phyloP scores from a whole-genome alignment of 108 stramenopile species.

The Skeletonema grethae region DNA sequence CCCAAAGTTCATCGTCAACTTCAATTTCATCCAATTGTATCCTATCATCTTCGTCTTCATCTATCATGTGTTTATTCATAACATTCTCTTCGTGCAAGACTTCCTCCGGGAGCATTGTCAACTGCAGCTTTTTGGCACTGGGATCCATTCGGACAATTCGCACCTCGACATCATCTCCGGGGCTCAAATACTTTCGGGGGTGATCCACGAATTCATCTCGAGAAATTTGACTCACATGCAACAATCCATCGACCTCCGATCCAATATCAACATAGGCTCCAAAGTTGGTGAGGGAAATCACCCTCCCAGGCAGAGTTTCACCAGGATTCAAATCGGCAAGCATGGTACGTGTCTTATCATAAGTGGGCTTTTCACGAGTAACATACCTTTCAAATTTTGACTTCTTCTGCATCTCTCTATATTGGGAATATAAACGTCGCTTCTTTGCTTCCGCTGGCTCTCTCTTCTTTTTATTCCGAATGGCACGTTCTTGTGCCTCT shows the following conservation, averaged over 20 bases:
- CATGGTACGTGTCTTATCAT: constrained; percentile 47
- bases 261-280: constrained; percentile 92
- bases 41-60: constrained; percentile 56
- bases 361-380: constrained; percentile 54
- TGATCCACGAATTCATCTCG: constrained; percentile 80
- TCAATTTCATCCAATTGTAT: constrained; percentile 80
- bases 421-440: constrained; percentile 51
- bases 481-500: constrained; percentile 71
- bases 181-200: constrained; percentile 66
- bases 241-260: constrained; percentile 86
- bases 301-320: constrained; percentile 62
- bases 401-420: constrained; percentile 59
- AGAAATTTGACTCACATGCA: constrained; percentile 84
- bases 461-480: constrained; percentile 76
- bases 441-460: constrained; percentile 70
- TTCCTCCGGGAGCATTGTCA: constrained; percentile 77
- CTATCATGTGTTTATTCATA: constrained; percentile 25
- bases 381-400: constrained; percentile 59
- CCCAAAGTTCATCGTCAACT: constrained; percentile 91
- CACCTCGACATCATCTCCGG: constrained; percentile 78
- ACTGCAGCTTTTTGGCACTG: constrained; percentile 74
- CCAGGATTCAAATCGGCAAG: constrained; percentile 55
- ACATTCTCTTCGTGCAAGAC: constrained; percentile 41
- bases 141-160: constrained; percentile 58
- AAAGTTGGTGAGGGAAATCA: constrained; percentile 83